Percentiles rank a stretch among this genome's conserved stretches.
These are phyloP conservation scores for Excoecaria cochinchinensis DNA, from an alignment of 345 rosid species.

Conservation along the genomic window DNA sequence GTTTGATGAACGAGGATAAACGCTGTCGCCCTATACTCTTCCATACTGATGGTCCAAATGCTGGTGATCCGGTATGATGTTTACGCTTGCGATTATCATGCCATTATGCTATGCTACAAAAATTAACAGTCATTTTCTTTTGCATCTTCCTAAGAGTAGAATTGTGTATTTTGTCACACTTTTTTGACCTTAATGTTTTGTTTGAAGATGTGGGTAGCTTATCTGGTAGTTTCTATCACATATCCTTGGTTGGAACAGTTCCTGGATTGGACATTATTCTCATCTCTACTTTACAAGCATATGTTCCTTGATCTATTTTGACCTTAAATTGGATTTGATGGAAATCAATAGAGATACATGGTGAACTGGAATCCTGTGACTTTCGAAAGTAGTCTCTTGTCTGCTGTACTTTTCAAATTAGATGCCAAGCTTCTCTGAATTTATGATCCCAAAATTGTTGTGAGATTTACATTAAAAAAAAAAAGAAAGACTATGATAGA, in stretches of 20 bases:
- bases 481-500: neutral
- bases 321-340: neutral
- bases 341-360: no score
- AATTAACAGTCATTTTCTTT: no score
- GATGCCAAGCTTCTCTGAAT: neutral
- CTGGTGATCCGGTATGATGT: conserved; percentile 72
- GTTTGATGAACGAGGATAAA: conserved; percentile 92
- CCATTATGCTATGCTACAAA: neutral
- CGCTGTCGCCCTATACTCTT: conserved; percentile 89
- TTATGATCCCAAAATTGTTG: no score
- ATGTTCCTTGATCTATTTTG: neutral
- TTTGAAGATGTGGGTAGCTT: neutral
- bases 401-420: neutral
- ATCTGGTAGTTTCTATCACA: neutral
- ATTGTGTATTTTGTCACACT: neutral
- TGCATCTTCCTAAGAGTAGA: neutral
- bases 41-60: conserved; percentile 83
- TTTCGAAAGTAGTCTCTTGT: neutral
- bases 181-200: neutral
- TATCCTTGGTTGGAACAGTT: neutral
- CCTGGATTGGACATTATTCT: neutral
- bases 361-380: neutral
- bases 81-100: conserved; percentile 5
- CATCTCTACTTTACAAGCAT: neutral
- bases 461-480: neutral